phyloP scores from a whole-genome alignment of 1,139 yeast genomes.

The Sugiyamaella grinbergsii region DNA sequence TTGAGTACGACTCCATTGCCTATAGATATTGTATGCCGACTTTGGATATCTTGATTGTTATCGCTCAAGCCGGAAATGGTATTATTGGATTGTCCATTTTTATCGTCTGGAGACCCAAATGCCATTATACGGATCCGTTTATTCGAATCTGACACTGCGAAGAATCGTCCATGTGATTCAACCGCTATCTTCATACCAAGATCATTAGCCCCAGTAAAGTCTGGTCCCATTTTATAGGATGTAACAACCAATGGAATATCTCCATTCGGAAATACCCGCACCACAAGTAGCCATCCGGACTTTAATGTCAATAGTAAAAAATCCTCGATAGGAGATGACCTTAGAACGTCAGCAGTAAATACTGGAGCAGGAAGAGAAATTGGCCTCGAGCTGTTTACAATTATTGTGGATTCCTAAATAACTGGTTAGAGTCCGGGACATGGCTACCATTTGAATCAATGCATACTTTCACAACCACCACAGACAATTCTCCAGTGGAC shows the following conservation, averaged over 20 bases:
- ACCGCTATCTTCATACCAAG: slow-evolving; percentile 9
- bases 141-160: slow-evolving; percentile 13
- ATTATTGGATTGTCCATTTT: too few relatives aligned
- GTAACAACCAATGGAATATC: slow-evolving; percentile 12
- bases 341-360: slow-evolving; percentile 18
- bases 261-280: slow-evolving; percentile 17
- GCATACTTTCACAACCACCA: slow-evolving; percentile 13
- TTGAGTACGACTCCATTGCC: slow-evolving; percentile 11
- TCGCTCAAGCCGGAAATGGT: not conserved
- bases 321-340: slow-evolving; percentile 23
- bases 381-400: slow-evolving; percentile 12
- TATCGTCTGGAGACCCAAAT: slow-evolving; percentile 7
- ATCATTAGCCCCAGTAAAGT: slow-evolving; percentile 9
- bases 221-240: slow-evolving; percentile 9
- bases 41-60: slow-evolving; percentile 1
- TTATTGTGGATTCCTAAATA: slow-evolving; percentile 13
- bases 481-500: slow-evolving; percentile 15
- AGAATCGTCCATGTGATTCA: slow-evolving; percentile 10
- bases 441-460: not conserved
- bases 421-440: slow-evolving; percentile 7
- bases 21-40: slow-evolving; percentile 9
- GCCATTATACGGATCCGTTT: slow-evolving; percentile 14
- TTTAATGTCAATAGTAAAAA: slow-evolving; percentile 22
- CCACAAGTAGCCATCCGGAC: slow-evolving; percentile 24
- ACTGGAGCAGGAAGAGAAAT: slow-evolving; percentile 18